Conservation (phyloP, 1,284 basidiomycete genomes). For the Ceratobasidium sp. region DNA sequence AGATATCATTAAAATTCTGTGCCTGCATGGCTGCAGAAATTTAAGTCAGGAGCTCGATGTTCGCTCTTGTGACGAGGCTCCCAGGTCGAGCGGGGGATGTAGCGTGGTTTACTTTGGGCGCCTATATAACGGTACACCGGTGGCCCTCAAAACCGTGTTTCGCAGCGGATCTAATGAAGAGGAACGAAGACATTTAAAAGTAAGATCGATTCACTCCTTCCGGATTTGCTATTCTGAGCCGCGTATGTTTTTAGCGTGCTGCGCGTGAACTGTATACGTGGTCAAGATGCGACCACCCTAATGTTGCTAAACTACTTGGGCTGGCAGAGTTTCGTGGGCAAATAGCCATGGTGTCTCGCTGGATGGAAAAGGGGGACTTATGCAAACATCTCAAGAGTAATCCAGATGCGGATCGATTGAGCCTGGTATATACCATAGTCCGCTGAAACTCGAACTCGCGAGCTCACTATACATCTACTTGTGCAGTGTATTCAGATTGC, state of each 20-base stretch:
- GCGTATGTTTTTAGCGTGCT: background rate
- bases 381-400: background rate
- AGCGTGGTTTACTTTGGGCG: conserved; percentile 2
- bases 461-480: too few relatives aligned
- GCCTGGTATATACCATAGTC: background rate
- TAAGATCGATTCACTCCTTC: background rate
- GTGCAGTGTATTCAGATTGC: background rate
- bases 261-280: conserved; percentile 15
- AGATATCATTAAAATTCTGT: background rate
- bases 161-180: background rate
- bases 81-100: background rate
- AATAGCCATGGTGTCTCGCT: conserved; percentile 14
- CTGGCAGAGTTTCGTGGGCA: background rate
- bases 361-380: conserved; percentile 22
- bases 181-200: conserved; percentile 3
- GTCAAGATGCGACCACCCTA: conserved; percentile 11
- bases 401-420: background rate
- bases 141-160: conserved; percentile 14
- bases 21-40: background rate
- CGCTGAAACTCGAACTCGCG: background rate
- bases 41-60: background rate
- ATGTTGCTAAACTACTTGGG: background rate
- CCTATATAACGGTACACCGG: background rate
- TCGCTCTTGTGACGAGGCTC: background rate
- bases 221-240: background rate